phyloP scores from a whole-genome alignment of 768 basidiomycete genomes.

The Lentinus brumalis region DNA sequence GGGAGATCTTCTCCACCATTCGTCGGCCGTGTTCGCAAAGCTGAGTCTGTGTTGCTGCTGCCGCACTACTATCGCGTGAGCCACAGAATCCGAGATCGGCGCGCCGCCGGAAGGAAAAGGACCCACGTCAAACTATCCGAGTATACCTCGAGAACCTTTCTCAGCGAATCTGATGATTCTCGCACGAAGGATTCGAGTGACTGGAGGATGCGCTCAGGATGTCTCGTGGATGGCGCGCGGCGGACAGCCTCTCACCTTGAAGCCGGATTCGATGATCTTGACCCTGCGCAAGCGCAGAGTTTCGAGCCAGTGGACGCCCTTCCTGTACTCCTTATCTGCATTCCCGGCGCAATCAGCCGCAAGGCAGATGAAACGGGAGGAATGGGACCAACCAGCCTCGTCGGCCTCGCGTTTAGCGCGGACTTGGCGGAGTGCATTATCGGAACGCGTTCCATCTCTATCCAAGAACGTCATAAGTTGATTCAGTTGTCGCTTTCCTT shows the following conservation, averaged over 20 bases:
- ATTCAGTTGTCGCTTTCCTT: conserved; percentile 87
- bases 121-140: conserved; percentile 78
- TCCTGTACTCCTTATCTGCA: conserved; percentile 87
- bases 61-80: conserved; percentile 56
- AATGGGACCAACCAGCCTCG: conserved; percentile 67
- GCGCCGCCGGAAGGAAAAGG: background rate
- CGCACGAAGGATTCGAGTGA: conserved; percentile 79
- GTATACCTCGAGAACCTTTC: conserved; percentile 68
- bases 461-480: conserved; percentile 86
- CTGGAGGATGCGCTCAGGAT: conserved; percentile 39
- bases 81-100: background rate
- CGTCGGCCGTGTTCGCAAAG: conserved; percentile 65
- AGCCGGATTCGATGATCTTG: conserved; percentile 82
- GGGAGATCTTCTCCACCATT: conserved; percentile 65
- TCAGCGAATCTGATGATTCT: conserved; percentile 67
- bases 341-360: background rate
- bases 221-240: background rate
- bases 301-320: conserved; percentile 91
- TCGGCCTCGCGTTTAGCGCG: conserved; percentile 88
- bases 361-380: background rate
- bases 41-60: conserved; percentile 73
- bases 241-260: conserved; percentile 52
- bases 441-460: conserved; percentile 63
- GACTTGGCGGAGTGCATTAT: conserved; percentile 73
- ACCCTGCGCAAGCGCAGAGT: conserved; percentile 80